Evolutionary conservation across 345 rosid species (phyloP), one percentile per base, ranked within the genome.

Genomic region (Clausena lansium): DNA sequence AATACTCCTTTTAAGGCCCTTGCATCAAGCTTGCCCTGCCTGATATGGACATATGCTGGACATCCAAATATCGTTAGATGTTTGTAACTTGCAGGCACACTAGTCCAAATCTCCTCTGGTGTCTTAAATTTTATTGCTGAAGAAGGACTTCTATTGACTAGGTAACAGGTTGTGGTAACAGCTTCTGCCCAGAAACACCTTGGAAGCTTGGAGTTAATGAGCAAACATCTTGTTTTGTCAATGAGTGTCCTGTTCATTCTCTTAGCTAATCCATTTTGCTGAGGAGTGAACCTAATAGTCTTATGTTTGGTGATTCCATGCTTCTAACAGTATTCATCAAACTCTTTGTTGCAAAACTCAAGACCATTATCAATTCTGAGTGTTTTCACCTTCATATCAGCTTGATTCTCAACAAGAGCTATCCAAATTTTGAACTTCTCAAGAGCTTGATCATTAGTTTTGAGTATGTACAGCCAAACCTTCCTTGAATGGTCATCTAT

Each of bases 101-200:
- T 2, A 5, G 0, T 5, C 24, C 0, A 55, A 22, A 55, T 8
- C 2, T 55, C 1, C 20, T 55, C 9, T 4, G 0, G 24, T 55
- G 9, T 19, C 3, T 55, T 55, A 0, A 55, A 22, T 2, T 55
- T 55, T 6, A 55, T 6, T 1, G 24, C 0, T 20, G 9, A 0
- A 22, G 24, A 55, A 0, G 8, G 24, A 20, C 59, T 55, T 19
- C 0, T 55, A 2, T 55, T 55, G 0, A 55, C 24, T 1, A 55
- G 4, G 9, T 17, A 55, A 20, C 2, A 5, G 5, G 9, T 2
- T 20, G 24, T 6, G 0, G 0, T 6, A 0, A 1, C 2, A 55
- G 8, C 9, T 20, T 55, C 8, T 14, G 22, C 58, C 58, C 8
- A 55, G 1, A 55, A 22, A 4, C 20, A 2, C 9, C 2, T 55